Base-by-base conservation (phyloP, 164 flowering plant species). In the Tetrastigma voinierianum region DNA sequence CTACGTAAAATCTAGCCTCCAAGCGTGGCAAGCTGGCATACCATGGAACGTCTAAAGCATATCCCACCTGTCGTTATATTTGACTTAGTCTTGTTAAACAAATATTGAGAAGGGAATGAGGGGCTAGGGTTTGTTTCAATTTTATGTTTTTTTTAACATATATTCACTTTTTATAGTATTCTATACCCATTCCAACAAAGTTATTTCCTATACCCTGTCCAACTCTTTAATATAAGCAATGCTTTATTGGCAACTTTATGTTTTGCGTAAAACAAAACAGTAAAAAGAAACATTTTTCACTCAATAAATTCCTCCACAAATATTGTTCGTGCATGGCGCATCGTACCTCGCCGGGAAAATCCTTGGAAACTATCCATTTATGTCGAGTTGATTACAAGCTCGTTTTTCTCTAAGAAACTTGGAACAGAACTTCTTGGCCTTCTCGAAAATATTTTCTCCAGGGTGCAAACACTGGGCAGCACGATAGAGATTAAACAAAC, bases 361-460 rank as follows among this genome's bases (percentile, higher is more conserved):
- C 97, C 52, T 91, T 91, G 46, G 80, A 76, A 32, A 96, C 87
- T 16, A 91, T 86, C 99, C 99, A 96, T 69, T 91, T 96, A 71
- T 96, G 97, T 83, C 32, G 1, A 96, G 83, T 62, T 90, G 69
- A 45, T 78, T 76, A 7, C 76, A 57, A 11, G 78, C 87, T 56
- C 79, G 87, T 70, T 91, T 96, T 54, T 80, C 76, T 48, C 70
- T 77, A 17, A 96, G 79, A 65, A 82, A 91, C 1, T 72, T 81
- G 67, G 58, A 65, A 0, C 98, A 77, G 66, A 84, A 91, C 1
- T 61, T 46, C 62, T 71, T 87, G 24, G 95, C 99, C 7, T 85
- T 81, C 51, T 81, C 82, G 0, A 96, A 84, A 45, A 93, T 75
- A 10, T 62, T 80, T 70, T 96, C 99, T 61, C 86, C 89, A 0